Evolutionary conservation across 257 asterid genomes (phyloP).

Genomic region (Plantago elongata): DNA sequence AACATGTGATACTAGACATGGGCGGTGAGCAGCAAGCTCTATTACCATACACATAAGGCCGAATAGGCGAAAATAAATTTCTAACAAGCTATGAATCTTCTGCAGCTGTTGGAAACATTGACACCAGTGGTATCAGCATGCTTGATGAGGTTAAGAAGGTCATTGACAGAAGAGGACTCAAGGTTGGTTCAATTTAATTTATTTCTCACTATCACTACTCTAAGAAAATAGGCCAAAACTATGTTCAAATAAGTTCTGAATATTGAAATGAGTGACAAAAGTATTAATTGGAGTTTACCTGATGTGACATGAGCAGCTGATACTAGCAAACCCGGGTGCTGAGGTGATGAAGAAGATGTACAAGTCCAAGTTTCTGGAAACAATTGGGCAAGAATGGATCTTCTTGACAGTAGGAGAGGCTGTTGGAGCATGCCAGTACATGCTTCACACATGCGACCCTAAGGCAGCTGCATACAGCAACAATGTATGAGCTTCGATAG

Average conservation of each 20-base stretch:
- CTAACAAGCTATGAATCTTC: background rate
- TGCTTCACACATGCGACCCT: slow-evolving; percentile 60
- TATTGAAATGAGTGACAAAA: background rate
- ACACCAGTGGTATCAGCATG: slow-evolving; percentile 95
- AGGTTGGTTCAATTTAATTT: slow-evolving; percentile 35
- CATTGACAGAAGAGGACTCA: slow-evolving; percentile 73
- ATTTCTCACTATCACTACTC: background rate
- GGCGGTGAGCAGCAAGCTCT: slow-evolving; percentile 45
- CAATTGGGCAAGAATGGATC: slow-evolving; percentile 78
- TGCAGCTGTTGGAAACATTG: slow-evolving; percentile 92
- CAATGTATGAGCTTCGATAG: slow-evolving; percentile 32
- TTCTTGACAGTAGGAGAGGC: slow-evolving; percentile 89
- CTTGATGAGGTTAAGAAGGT: slow-evolving; percentile 74
- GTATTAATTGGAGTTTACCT: background rate
- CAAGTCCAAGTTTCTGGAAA: slow-evolving; percentile 68
- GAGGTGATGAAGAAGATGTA: slow-evolving; percentile 90
- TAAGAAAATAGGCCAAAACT: background rate
- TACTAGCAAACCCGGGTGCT: slow-evolving; percentile 69
- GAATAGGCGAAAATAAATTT: background rate
- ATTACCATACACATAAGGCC: background rate
- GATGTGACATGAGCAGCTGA: slow-evolving; percentile 43
- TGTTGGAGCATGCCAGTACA: slow-evolving; percentile 73
- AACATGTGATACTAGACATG: slow-evolving; percentile 70
- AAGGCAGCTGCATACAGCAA: slow-evolving; percentile 40
- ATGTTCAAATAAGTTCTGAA: background rate